Percentiles rank a stretch among this genome's conserved stretches.
These are phyloP conservation scores for Zalaria obscura DNA, from an alignment of 2,329 filamentous ascomycete genomes.

Conservation along the genomic window DNA sequence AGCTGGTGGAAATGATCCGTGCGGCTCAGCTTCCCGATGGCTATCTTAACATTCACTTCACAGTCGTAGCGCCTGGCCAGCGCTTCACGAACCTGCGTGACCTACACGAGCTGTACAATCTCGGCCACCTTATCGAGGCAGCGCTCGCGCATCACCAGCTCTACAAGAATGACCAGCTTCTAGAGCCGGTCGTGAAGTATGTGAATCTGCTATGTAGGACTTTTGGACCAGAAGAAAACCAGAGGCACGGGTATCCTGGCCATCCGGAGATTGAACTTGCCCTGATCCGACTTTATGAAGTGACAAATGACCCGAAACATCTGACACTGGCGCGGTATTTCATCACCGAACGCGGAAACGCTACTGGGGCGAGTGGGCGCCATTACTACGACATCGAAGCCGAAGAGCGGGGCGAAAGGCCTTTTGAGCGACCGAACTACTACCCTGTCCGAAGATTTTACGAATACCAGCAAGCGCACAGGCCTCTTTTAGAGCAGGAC, in stretches of 20 bases:
- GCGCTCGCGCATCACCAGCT: constrained; percentile 41
- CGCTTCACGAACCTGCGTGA: constrained; percentile 46
- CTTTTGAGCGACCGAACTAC: constrained; percentile 32
- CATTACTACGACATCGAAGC: constrained; percentile 44
- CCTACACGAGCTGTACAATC: constrained; percentile 50
- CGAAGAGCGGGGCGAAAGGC: constrained; percentile 33
- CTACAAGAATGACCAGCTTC: constrained; percentile 36
- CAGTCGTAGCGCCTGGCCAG: constrained; percentile 40
- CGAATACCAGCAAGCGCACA: constrained; percentile 43
- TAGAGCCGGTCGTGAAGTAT: constrained; percentile 41
- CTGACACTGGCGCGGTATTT: constrained; percentile 41
- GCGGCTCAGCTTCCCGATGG: constrained; percentile 44
- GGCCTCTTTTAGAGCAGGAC: constrained; percentile 38
- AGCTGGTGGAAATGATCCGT: constrained; percentile 44
- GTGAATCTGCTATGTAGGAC: constrained; percentile 35
- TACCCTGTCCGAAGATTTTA: constrained; percentile 29
- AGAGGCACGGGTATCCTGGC: constrained; percentile 46
- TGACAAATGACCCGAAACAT: constrained; percentile 24
- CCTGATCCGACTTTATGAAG: constrained; percentile 30
- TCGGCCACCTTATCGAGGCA: constrained; percentile 47
- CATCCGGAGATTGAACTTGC: constrained; percentile 43
- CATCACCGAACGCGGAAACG: constrained; percentile 42
- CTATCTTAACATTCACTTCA: constrained; percentile 50
- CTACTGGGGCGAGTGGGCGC: constrained; percentile 31
- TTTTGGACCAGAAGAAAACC: constrained; percentile 36